Evolutionary conservation across 129 eudicot species (phyloP).

Genomic region (Kitagawia praeruptora): DNA sequence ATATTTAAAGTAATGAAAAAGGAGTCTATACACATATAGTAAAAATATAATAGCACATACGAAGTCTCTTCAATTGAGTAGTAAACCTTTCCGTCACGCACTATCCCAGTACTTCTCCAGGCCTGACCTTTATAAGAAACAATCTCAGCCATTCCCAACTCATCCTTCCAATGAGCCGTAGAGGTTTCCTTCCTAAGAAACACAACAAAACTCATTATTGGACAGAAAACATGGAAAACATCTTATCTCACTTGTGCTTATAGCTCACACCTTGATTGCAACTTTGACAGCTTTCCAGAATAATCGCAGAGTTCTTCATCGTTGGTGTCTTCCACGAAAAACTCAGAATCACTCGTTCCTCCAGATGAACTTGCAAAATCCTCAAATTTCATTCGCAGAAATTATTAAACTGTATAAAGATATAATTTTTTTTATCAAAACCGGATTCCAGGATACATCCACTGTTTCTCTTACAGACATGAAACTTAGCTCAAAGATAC

Average conservation of each 20-base stretch:
- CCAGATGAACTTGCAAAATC: conserved; percentile 25
- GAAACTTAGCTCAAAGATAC: too few species aligned
- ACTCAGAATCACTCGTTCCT: conserved; percentile 41
- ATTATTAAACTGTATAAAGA: not conserved
- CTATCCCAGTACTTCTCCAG: conserved; percentile 71
- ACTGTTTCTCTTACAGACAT: too few species aligned
- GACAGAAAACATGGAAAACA: not conserved
- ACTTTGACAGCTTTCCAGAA: conserved; percentile 38
- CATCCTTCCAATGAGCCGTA: conserved; percentile 61
- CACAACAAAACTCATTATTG: not conserved
- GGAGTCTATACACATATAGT: not conserved
- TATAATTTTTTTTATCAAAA: not conserved
- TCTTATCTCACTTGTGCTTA: not conserved
- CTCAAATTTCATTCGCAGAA: conserved; percentile 18
- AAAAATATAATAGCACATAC: conserved; percentile 35
- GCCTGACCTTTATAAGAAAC: conserved; percentile 46
- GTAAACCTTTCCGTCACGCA: conserved; percentile 49
- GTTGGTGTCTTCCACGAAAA: conserved; percentile 28
- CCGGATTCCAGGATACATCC: too few species aligned
- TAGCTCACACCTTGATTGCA: conserved; percentile 44
- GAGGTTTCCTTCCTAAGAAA: conserved; percentile 36
- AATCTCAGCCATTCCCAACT: conserved; percentile 71
- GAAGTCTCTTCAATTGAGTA: conserved; percentile 58
- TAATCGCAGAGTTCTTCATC: conserved; percentile 41
- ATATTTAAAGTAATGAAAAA: not conserved